phyloP scores from a whole-genome alignment of 805 yeast genomes.

The Metschnikowia continentalis region DNA sequence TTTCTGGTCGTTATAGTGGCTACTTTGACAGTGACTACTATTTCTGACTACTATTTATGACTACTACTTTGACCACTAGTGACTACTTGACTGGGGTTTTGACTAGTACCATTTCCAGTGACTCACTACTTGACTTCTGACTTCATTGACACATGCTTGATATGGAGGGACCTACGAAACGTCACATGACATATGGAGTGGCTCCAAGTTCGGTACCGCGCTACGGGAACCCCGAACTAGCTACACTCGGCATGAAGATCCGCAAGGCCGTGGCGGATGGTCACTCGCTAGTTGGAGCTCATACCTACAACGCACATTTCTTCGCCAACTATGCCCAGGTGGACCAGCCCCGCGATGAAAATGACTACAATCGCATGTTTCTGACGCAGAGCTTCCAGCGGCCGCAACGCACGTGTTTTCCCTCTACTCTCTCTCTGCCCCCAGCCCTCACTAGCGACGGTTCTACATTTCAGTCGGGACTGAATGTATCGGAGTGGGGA shows the following conservation, averaged over 20 bases:
- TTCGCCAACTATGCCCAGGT: conserved; percentile 3
- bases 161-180: background rate
- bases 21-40: too few species aligned
- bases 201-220: conserved; percentile 5
- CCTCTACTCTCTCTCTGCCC: conserved; percentile 37
- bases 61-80: too few species aligned
- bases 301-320: conserved; percentile 11
- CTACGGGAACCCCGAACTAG: conserved; percentile 38
- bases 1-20: too few species aligned
- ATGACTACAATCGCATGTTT: background rate
- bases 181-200: background rate
- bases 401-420: conserved; percentile 37
- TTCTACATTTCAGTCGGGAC: conserved; percentile 41
- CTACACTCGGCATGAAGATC: conserved; percentile 66
- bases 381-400: background rate
- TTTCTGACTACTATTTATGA: too few species aligned
- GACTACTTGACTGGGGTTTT: too few species aligned
- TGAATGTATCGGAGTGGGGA: conserved; percentile 42
- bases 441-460: conserved; percentile 42
- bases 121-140: too few species aligned
- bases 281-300: conserved; percentile 27
- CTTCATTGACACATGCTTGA: background rate
- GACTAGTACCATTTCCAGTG: too few species aligned
- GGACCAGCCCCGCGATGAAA: background rate
- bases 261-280: conserved; percentile 66